Evolutionary conservation across 768 basidiomycete species (phyloP).

Genomic region (Mycena vitilis): DNA sequence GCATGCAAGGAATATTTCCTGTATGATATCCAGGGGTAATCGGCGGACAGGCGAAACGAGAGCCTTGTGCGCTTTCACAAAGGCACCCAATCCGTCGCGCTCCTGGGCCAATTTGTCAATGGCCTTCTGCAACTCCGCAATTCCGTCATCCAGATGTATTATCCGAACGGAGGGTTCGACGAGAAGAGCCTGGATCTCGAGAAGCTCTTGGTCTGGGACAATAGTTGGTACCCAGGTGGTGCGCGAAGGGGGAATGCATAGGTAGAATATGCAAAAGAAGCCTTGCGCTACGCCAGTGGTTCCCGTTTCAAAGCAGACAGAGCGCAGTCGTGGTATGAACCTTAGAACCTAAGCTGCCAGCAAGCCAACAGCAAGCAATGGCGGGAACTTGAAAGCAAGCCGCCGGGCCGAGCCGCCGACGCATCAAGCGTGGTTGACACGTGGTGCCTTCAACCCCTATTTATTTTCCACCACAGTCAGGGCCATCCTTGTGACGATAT

Average conservation of each 20-base stretch:
- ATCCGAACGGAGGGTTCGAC: constrained; percentile 8
- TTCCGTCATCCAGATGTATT: constrained; percentile 5
- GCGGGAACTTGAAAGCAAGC: too few relatives aligned
- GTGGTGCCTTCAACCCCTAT: too few relatives aligned
- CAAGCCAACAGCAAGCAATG: too few relatives aligned
- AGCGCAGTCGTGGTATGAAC: too few relatives aligned
- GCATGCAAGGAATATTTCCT: constrained; percentile 26
- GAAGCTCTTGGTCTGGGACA: constrained; percentile 17
- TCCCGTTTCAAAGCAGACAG: too few relatives aligned
- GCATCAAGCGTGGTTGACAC: too few relatives aligned
- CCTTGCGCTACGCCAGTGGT: too few relatives aligned
- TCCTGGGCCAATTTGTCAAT: not conserved
- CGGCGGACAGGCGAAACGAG: constrained; percentile 8
- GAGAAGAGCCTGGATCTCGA: constrained; percentile 18
- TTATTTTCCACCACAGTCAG: too few relatives aligned
- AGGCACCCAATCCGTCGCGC: not conserved
- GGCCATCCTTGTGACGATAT: too few relatives aligned
- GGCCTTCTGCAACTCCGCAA: constrained; percentile 3
- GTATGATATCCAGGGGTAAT: constrained; percentile 13
- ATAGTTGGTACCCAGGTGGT: constrained; percentile 22
- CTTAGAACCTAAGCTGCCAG: too few relatives aligned
- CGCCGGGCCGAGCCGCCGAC: too few relatives aligned
- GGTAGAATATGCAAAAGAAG: too few relatives aligned
- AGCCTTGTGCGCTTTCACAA: constrained; percentile 4
- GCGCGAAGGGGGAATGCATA: constrained; percentile 18